phyloP scores from a whole-genome alignment of 768 basidiomycete species.

The Termitomyces sp. region DNA sequence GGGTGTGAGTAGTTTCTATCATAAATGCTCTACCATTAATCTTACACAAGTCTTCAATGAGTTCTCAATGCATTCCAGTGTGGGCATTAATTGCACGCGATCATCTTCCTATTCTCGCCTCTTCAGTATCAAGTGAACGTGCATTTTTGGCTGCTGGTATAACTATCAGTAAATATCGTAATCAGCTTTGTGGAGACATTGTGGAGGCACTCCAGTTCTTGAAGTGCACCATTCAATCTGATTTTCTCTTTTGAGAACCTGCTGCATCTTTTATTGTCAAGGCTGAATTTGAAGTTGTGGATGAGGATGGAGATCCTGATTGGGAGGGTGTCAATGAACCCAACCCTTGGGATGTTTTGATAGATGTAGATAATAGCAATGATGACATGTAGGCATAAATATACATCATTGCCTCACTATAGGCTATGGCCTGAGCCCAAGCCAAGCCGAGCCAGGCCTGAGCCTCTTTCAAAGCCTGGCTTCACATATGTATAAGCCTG shows the following conservation, averaged over 20 bases:
- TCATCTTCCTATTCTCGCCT: not conserved
- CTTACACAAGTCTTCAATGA: not conserved
- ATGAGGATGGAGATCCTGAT: not conserved
- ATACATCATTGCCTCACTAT: not conserved
- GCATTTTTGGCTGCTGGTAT: not conserved
- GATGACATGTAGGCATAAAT: not conserved
- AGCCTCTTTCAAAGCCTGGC: too few relatives aligned
- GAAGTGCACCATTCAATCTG: slow-evolving; percentile 5
- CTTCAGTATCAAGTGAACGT: not conserved
- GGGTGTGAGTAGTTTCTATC: not conserved
- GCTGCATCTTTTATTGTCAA: not conserved
- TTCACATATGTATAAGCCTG: too few relatives aligned
- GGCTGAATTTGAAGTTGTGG: not conserved
- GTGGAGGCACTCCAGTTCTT: slow-evolving; percentile 14
- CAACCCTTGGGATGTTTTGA: not conserved
- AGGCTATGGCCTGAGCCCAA: too few relatives aligned
- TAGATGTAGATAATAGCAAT: not conserved
- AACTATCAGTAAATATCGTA: slow-evolving; percentile 8
- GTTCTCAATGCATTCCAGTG: not conserved
- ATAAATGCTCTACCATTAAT: not conserved
- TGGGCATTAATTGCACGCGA: not conserved
- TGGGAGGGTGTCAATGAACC: not conserved
- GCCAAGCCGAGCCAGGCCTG: too few relatives aligned
- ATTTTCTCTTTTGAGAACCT: slow-evolving; percentile 7
- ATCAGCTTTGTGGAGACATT: slow-evolving; percentile 12